These are phyloP conservation scores for Lizonia empirigonia DNA, from an alignment of 2,329 filamentous ascomycete genomes.

Conservation along the genomic window DNA sequence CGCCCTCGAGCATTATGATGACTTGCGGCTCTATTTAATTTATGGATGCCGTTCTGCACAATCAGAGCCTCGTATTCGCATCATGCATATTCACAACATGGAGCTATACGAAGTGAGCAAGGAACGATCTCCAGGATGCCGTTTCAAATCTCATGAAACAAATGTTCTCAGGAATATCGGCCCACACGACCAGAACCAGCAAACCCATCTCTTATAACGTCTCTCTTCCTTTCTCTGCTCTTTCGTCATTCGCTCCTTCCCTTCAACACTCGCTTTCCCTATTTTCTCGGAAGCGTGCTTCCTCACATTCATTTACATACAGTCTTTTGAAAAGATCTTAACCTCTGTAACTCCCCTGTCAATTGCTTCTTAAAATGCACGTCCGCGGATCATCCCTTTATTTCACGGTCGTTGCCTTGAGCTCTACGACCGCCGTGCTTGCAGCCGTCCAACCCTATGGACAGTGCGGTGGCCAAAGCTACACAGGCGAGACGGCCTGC, in stretches of 20 bases:
- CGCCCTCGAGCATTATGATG: background rate
- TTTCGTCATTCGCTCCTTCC: conserved; percentile 15
- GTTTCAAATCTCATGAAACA: conserved; percentile 26
- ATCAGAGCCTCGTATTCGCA: background rate
- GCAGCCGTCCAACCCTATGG: conserved; percentile 45
- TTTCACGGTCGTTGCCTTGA: conserved; percentile 35
- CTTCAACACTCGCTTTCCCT: conserved; percentile 12
- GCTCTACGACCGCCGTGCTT: conserved; percentile 36
- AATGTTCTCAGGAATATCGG: conserved; percentile 10
- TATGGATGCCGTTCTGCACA: background rate
- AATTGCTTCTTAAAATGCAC: conserved; percentile 26
- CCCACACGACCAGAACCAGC: conserved; percentile 11
- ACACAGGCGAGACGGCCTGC: conserved; percentile 49
- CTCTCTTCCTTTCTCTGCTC: background rate
- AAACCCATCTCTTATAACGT: conserved; percentile 12
- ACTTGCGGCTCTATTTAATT: background rate
- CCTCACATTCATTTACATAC: conserved; percentile 24
- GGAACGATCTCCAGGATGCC: conserved; percentile 33
- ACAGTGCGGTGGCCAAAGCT: conserved; percentile 54
- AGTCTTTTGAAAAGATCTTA: conserved; percentile 27
- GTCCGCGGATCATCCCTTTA: conserved; percentile 30
- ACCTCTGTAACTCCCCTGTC: conserved; percentile 14
- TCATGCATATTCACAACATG: background rate
- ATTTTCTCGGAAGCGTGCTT: conserved; percentile 28
- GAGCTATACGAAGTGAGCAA: background rate